Evolutionary conservation across 2,329 filamentous ascomycete genomes (phyloP).

Genomic region (Aspergillus chevalieri): DNA sequence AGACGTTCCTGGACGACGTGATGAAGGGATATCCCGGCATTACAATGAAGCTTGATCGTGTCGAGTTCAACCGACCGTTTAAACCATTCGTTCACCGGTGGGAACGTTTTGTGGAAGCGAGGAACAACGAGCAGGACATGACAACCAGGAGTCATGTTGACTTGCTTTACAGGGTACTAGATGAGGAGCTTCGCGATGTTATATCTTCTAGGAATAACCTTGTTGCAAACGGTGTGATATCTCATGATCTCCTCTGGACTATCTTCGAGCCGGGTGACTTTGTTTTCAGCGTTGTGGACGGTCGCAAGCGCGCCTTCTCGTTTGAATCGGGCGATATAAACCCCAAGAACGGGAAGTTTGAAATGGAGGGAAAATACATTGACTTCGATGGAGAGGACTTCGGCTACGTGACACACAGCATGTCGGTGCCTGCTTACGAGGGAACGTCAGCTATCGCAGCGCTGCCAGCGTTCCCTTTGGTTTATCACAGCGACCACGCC

Average conservation of each 20-base stretch:
- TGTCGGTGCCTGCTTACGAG: constrained; percentile 8
- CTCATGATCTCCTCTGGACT: constrained; percentile 42
- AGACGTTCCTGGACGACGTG: constrained; percentile 50
- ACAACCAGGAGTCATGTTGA: constrained; percentile 44
- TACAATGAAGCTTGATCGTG: constrained; percentile 52
- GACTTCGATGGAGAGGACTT: constrained; percentile 17
- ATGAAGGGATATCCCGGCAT: constrained; percentile 56
- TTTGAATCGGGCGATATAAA: constrained; percentile 2
- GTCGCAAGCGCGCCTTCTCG: constrained; percentile 6
- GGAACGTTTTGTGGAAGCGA: constrained; percentile 42
- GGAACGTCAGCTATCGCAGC: constrained; percentile 39
- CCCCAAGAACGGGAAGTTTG: constrained; percentile 5
- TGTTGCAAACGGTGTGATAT: constrained; percentile 48
- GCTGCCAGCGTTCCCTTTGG: constrained; percentile 40
- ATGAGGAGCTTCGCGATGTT: constrained; percentile 47
- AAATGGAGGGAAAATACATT: constrained; percentile 7
- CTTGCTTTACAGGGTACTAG: constrained; percentile 44
- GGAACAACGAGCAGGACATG: constrained; percentile 38
- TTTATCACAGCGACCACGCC: constrained; percentile 38
- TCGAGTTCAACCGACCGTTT: constrained; percentile 58
- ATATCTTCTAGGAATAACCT: constrained; percentile 49
- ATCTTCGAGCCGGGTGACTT: constrained; percentile 31
- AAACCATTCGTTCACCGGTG: constrained; percentile 62
- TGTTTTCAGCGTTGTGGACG: constrained; percentile 6
- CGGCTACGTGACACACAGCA: constrained; percentile 5